Conservation (phyloP, 2,329 filamentous ascomycete species). For the Fusarium pilosicola region DNA sequence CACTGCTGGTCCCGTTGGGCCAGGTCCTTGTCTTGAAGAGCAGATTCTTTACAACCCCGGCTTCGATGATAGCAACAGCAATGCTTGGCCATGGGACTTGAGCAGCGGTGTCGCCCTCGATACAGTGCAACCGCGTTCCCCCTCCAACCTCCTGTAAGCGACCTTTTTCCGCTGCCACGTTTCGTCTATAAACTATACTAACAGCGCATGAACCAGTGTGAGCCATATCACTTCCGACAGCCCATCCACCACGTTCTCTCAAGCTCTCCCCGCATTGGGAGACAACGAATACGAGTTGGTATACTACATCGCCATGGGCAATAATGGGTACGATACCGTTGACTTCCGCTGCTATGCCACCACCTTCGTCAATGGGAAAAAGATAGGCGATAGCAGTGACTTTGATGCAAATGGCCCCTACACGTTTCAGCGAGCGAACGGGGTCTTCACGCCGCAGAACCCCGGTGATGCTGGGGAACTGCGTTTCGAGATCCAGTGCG, state of each 20-base stretch:
- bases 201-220: background rate
- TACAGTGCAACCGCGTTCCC: background rate
- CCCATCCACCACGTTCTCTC: background rate
- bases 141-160: background rate
- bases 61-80: background rate
- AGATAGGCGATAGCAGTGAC: background rate
- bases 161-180: background rate
- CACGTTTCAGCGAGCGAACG: background rate
- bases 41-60: slow-evolving; percentile 5
- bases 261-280: background rate
- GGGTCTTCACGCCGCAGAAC: background rate
- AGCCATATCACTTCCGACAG: background rate
- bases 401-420: background rate
- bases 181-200: background rate
- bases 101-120: background rate
- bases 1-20: background rate
- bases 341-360: background rate
- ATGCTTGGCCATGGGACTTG: background rate
- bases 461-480: background rate
- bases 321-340: background rate
- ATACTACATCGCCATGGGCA: background rate
- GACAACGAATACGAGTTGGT: background rate
- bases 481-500: background rate
- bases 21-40: background rate
- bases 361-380: background rate